A percentile compares a stretch with the other conserved stretches of the same genome.
Conservation (phyloP, 2,329 filamentous ascomycete species). For the Calonectria pteridis region DNA sequence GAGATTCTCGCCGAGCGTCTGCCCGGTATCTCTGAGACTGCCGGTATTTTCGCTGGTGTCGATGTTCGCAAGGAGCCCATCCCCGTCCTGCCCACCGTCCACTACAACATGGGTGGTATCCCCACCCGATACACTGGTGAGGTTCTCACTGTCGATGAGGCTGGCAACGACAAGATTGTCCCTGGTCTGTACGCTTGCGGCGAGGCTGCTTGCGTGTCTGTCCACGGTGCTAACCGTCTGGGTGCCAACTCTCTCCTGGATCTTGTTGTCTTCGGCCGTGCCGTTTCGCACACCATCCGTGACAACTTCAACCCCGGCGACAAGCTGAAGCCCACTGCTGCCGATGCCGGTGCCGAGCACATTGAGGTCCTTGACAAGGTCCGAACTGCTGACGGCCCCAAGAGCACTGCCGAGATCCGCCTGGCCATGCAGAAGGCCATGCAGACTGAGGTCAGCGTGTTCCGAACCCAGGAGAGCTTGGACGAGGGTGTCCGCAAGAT, state of each 20-base stretch:
- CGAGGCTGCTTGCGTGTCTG: constrained; percentile 97
- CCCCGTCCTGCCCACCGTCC: constrained; percentile 93
- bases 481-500: constrained; percentile 95
- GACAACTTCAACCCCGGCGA: constrained; percentile 91
- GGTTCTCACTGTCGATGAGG: constrained; percentile 88
- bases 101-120: constrained; percentile 99
- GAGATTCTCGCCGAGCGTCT: constrained; percentile 96
- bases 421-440: constrained; percentile 97
- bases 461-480: constrained; percentile 93
- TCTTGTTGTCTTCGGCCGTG: constrained; percentile 96
- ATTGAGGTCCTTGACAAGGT: constrained; percentile 89
- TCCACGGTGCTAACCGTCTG: constrained; percentile 97
- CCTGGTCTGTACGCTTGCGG: constrained; percentile 96
- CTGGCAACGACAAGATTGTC: constrained; percentile 92
- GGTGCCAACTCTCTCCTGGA: constrained; percentile 98
- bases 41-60: constrained; percentile 95
- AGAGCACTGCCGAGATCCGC: constrained; percentile 89
- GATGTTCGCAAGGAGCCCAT: constrained; percentile 98
- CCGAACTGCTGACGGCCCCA: constrained; percentile 85
- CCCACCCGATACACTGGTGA: constrained; percentile 98
- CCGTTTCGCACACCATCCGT: constrained; percentile 95
- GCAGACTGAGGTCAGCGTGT: constrained; percentile 97
- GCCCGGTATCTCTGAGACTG: constrained; percentile 98
- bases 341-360: constrained; percentile 89
- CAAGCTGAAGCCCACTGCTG: constrained; percentile 81